Conservation (phyloP, 257 asterid genomes). For the Capsicum pubescens region DNA sequence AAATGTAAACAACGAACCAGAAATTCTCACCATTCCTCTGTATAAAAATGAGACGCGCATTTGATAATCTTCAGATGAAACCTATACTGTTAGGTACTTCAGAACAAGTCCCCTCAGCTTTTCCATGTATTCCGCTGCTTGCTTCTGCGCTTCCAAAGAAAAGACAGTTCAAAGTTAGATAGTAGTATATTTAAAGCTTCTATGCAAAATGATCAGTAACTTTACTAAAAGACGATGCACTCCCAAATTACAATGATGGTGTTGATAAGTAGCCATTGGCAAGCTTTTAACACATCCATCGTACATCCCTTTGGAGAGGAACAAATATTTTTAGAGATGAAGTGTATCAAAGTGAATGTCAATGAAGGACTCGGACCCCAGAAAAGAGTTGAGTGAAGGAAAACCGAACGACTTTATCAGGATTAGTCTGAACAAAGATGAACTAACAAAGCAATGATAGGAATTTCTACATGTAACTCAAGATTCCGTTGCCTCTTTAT, state of each 20-base stretch:
- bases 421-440: not conserved
- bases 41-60: conserved; percentile 2
- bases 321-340: not conserved
- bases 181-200: not conserved
- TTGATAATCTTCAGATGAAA: not conserved
- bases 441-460: not conserved
- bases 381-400: not conserved
- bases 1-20: not conserved
- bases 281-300: not conserved
- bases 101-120: conserved; percentile 79
- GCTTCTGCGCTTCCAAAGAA: conserved; percentile 53
- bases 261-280: not conserved
- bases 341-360: not conserved
- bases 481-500: not conserved
- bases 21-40: not conserved
- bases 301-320: not conserved
- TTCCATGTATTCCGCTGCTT: conserved; percentile 84
- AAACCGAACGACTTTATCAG: not conserved
- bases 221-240: no score
- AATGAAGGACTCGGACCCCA: not conserved
- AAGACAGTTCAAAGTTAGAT: conserved; percentile 5
- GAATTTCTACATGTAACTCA: not conserved
- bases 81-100: conserved; percentile 79
- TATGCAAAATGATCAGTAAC: not conserved
- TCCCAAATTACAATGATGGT: not conserved